Evolutionary conservation across 2,329 filamentous ascomycete species (phyloP), one percentile per base, ranked within the genome.

Genomic region (Rhynchosporium agropyri): DNA sequence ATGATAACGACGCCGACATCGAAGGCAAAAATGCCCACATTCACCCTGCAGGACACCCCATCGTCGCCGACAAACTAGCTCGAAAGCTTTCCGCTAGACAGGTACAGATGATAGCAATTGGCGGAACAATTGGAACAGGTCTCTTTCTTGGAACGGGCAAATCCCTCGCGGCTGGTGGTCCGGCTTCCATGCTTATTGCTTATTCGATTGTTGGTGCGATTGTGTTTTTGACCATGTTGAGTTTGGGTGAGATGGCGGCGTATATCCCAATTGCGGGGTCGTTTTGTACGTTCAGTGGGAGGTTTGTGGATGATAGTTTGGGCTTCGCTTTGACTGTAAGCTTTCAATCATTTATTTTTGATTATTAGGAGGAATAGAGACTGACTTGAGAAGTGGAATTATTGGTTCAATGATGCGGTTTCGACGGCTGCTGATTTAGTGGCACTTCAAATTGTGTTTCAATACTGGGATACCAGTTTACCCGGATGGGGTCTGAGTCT

Each of bases 381-480:
- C 15, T 49, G 33, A 26, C 7, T 1, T 6, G 26, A 33, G 12
- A 4, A 58, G 55, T 73, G 82, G 83, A 85, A 84, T 67, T 84
- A 84, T 72, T 89, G 85, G 85, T 87, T 88, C 69, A 88, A 89
- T 71, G 84, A 88, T 74, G 85, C 85, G 1, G 81, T 85, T 0
- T 81, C 80, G 0, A 84, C 81, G 1, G 86, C 85, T 0, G 78
- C 84, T 0, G 86, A 89, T 74, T 75, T 89, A 31, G 83, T 88
- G 26, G 80, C 83, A 0, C 72, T 85, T 40, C 83, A 85, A 70
- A 74, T 89, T 2, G 70, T 89, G 1, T 74, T 88, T 58, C 74
- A 85, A 54, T 88, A 85, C 71, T 89, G 86, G 85, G 83, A 80
- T 42, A 80, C 83, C 50, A 80, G 81, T 63, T 85, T 89, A 58